Evolutionary conservation across 495 filamentous ascomycete species (phyloP), one percentile per base, ranked within the genome.

Genomic region (Aspergillus olivimuriae): DNA sequence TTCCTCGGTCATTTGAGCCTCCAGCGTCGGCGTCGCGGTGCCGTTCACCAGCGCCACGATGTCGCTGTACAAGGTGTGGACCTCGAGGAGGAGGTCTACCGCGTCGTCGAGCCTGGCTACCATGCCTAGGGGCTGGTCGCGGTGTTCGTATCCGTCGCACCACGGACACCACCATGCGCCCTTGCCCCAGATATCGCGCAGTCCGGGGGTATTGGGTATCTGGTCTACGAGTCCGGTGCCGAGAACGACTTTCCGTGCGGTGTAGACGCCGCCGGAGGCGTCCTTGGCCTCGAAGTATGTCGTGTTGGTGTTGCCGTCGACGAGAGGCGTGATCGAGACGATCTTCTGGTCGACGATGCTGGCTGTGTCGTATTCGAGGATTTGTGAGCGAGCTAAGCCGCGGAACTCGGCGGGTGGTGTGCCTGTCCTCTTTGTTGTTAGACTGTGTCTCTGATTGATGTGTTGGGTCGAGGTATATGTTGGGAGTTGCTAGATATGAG

Each of bases 121-220:
- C 26, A 78, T 65, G 1, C 75, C 77, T 8, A 81, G 66, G 4
- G 74, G 46, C 50, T 78, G 72, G 50, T 77, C 73, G 0, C 68
- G 69, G 61, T 78, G 74, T 56, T 80, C 76, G 47, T 69, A 75
- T 9, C 76, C 77, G 52, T 81, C 77, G 50, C 77, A 81, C 77
- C 77, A 81, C 0, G 75, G 75, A 41, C 77, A 81, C 75, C 76
- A 79, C 57, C 66, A 81, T 44, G 78, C 73, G 40, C 77, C 76
- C 50, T 77, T 67, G 23, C 77, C 77, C 65, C 70, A 81, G 45
- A 57, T 69, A 38, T 74, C 67, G 11, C 46, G 8, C 2, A 81
- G 39, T 4, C 77, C 77, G 0, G 76, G 73, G 1, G 73, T 77
- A 8, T 30, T 17, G n/a, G 77, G 77, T 5, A 79, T 55, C 34